Percentiles rank a stretch among this genome's conserved stretches.
Conservation (phyloP, 1,139 yeast genomes). For the Zygoascus meyerae region DNA sequence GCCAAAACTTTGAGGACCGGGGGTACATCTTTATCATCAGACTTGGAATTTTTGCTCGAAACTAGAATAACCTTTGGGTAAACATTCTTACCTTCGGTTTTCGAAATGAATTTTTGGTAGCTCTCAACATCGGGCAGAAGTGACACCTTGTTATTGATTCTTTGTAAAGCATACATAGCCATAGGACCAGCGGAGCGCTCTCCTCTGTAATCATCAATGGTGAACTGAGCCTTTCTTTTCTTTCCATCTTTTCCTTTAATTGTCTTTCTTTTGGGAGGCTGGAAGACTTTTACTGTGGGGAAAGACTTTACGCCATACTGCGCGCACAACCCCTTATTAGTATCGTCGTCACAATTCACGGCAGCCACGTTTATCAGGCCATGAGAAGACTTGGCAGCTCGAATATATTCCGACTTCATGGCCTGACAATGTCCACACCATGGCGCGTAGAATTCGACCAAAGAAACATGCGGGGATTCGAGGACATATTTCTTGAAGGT, state of each 20-base stretch:
- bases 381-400: conserved; percentile 55
- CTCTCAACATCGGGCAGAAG: conserved; percentile 12
- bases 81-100: conserved; percentile 12
- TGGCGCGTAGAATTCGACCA: conserved; percentile 93
- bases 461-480: conserved; percentile 65
- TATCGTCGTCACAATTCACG: conserved; percentile 73
- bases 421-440: conserved; percentile 89
- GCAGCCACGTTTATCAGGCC: conserved; percentile 72
- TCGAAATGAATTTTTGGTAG: conserved; percentile 17
- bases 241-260: conserved; percentile 35
- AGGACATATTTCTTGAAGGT: conserved; percentile 44
- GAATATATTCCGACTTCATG: conserved; percentile 58
- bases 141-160: conserved; percentile 53
- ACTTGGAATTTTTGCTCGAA: conserved; percentile 24
- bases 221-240: conserved; percentile 38
- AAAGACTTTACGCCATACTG: conserved; percentile 62
- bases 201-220: conserved; percentile 63
- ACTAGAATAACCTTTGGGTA: conserved; percentile 27
- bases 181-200: conserved; percentile 58
- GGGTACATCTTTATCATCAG: conserved; percentile 38
- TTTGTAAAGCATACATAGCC: conserved; percentile 50
- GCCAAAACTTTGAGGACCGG: conserved; percentile 69
- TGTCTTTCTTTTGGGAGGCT: conserved; percentile 64
- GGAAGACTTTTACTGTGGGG: conserved; percentile 75
- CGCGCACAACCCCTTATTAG: conserved; percentile 66